Base-by-base conservation (phyloP, 805 yeast species). In the Metschnikowia continentalis region DNA sequence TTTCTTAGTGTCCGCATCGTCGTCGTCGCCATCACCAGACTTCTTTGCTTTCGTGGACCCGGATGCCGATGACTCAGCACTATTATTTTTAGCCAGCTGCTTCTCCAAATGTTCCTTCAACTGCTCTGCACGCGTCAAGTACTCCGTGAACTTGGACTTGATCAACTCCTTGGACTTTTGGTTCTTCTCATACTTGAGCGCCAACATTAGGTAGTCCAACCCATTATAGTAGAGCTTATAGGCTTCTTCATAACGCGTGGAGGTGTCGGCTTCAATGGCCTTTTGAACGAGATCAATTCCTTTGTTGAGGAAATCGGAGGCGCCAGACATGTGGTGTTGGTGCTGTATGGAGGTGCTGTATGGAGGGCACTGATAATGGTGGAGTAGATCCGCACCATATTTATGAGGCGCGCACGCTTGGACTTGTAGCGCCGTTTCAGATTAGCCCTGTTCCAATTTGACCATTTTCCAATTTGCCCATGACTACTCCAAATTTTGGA, bases 271-370 rank as follows among this genome's bases (percentile, higher is more conserved):
- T 65, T 90, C 97, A 49, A 94, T 90, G 22, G 99, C 99, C 68
- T 86, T 86, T 65, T 90, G 96, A 17, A 94, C 95, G 35, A 90
- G 77, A 55, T 90, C 97, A 22, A 94, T 90, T n/a, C 97, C 99
- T 66, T 94, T 94, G 53, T 87, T 84, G 39, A 94, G 78, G 66
- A 92, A 92, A 64, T 92, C 96, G 26, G 75, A 56, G 17, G 72
- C 62, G 3, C 66, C 63, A n/a, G 66, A 62, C 68, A 65, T 65
- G 26, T 40, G 43, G 14, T 30, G 32, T 32, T n/a, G 35, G 44
- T 30, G 36, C 41, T 32, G 26, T 40, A 26, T 41, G 44, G 19
- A 10, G 35, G 36, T 30, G 44, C 41, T 32, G 26, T 40, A 26
- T 42, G 44, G 26, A 15, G 36, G 10, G 30, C 30, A 26, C 30